Percentiles rank a stretch among this genome's conserved stretches.
phyloP scores from a whole-genome alignment of 2,329 filamentous ascomycete species.

The Sclerotinia sclerotiorum region DNA sequence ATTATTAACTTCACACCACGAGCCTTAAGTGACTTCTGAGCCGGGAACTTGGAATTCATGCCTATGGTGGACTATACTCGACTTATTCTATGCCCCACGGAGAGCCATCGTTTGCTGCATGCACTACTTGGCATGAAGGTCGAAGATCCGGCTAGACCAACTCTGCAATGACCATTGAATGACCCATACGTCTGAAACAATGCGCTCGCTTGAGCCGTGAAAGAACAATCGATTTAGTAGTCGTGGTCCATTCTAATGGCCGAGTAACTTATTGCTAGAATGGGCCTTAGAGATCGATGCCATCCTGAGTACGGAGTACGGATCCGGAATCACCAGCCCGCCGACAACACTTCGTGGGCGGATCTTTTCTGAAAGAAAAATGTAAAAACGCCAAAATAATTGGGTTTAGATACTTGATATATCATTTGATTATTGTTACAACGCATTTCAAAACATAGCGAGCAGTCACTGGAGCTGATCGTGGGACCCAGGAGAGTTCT shows the following conservation, averaged over 20 bases:
- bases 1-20: too few species aligned
- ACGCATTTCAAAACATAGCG: not conserved
- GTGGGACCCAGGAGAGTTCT: not conserved
- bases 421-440: too few species aligned
- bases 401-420: too few species aligned
- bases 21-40: accelerated
- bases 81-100: not conserved
- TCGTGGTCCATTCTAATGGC: too few species aligned
- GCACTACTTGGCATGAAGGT: not conserved
- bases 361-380: not conserved
- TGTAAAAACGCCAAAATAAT: not conserved
- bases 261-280: not conserved
- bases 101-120: not conserved
- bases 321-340: not conserved
- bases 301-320: not conserved
- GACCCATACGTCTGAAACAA: not conserved
- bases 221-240: not conserved
- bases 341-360: too few species aligned
- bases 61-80: accelerated
- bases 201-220: not conserved
- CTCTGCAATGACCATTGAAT: not conserved
- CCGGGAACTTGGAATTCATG: accelerated
- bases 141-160: not conserved
- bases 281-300: not conserved
- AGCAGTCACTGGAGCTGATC: not conserved